phyloP scores from a whole-genome alignment of 768 basidiomycete species.

The Galerina marginata region DNA sequence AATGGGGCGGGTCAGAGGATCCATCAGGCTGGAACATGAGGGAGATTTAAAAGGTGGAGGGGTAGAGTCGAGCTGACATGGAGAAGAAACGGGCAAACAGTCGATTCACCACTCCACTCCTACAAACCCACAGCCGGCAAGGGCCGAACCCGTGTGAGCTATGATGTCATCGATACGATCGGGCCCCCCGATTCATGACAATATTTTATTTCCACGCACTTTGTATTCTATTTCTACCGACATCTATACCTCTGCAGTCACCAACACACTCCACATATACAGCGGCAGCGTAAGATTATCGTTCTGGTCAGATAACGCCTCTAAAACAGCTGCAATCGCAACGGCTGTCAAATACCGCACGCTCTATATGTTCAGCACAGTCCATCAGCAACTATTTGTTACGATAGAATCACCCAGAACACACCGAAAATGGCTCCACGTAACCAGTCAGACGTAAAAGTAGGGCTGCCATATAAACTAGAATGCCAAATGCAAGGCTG shows the following conservation, averaged over 20 bases:
- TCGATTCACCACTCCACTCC: not conserved
- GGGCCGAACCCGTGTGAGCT: constrained; percentile 31
- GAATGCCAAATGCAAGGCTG: constrained; percentile 77
- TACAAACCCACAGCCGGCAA: not conserved
- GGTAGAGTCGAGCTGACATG: constrained; percentile 6
- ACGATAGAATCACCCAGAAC: constrained; percentile 29
- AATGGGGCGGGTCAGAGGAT: not conserved
- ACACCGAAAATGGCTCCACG: constrained; percentile 78
- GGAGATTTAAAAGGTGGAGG: not conserved
- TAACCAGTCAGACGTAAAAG: constrained; percentile 72
- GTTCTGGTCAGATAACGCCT: constrained; percentile 94
- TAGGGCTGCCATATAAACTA: constrained; percentile 74
- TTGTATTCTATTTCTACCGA: not conserved
- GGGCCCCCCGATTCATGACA: no score
- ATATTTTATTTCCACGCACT: not conserved
- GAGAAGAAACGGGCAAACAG: not conserved
- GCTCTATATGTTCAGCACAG: constrained; percentile 48
- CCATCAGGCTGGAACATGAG: constrained; percentile 20
- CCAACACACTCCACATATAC: constrained; percentile 91
- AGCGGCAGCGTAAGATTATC: constrained; percentile 97
- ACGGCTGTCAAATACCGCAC: constrained; percentile 68
- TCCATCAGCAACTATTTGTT: constrained; percentile 3
- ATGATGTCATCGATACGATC: constrained; percentile 31
- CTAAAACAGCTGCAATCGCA: constrained; percentile 72
- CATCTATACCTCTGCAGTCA: constrained; percentile 50